Base-by-base conservation (phyloP, 2,329 filamentous ascomycete species). In the Scortechinia acanthostroma region DNA sequence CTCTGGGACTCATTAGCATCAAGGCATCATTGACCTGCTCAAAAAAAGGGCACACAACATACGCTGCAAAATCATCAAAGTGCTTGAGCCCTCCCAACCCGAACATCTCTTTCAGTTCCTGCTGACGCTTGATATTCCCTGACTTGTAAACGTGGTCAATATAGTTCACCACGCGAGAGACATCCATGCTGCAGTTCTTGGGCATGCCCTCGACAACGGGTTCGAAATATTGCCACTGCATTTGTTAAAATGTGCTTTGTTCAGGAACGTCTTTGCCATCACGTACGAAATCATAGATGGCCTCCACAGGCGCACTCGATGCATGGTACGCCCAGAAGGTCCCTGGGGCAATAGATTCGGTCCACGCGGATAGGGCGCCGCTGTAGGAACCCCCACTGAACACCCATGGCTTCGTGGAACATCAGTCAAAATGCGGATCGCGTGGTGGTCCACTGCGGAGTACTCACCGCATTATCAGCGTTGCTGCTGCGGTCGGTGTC, bases 241-340 rank as follows among this genome's bases (percentile, higher is more conserved):
- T n/a, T n/a, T n/a, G n/a, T n/a, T 14, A 21, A 21, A 21, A 14
- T 35, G 20, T 2, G 35, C 17, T 43, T 14, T 22, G 19, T 42
- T 50, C 28, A 49, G 46, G 3, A 5, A 40, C 19, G 17, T n/a
- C n/a, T n/a, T n/a, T n/a, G n/a, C n/a, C n/a, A 14, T 20, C 28
- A 48, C 55, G 50, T 37, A 66, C 63, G 53, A 72, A 79, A 56
- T 81, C 65, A 20, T 69, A 66, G 23, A 80, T 68, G 1, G 71
- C 69, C 51, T 81, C 59, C 1, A 80, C 74, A 0, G 74, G 72
- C 0, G 70, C 77, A 54, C 70, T 74, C 22, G 71, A 74, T 2
- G 75, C 63, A 55, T 77, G 74, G 50, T 80, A 80, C 1, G 75
- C 76, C 76, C 76, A 80, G 57, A 77, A 76, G 1, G 74, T 78